Base-by-base conservation (phyloP, 352 stramenopile species). In the Pythium sukuiense region DNA sequence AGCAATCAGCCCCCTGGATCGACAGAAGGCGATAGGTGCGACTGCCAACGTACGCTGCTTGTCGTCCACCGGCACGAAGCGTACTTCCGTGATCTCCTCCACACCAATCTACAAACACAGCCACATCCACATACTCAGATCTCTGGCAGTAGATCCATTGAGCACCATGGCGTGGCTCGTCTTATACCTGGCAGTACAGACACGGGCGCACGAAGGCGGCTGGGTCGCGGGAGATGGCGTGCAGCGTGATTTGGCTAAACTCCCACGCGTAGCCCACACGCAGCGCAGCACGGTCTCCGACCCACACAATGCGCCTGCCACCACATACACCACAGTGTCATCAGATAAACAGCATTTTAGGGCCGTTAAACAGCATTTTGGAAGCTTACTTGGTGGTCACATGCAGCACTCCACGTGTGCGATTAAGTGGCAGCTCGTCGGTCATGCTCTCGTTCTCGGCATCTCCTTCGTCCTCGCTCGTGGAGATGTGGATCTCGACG, bases 181-280 rank as follows among this genome's bases (percentile, higher is more conserved):
- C 20, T 24, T 24, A 24, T 64, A 84, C 78, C 67, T 95, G 86
- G 69, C 86, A 95, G 68, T 95, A 95, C 49, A 95, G 67, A 63
- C 86, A 95, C 7, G 86, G 81, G 20, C 66, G 70, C 4, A 77
- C 76, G 65, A 93, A 95, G 16, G 82, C 82, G 9, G 41, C 63
- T 1, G 69, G 69, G 70, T 95, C 86, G 49, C 84, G 78, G 32
- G 84, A 92, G 58, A 95, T 91, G 32, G 86, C 86, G 57, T 95
- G 86, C 55, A 95, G 71, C 20, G 79, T 89, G 41, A 94, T 73
- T 11, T 70, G 63, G 41, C 67, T 81, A 66, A 89, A 89, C 54
- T 92, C 82, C 86, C 86, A 94, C 14, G 77, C 83, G 59, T 88
- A 92, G 33, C 86, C 86, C 1, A 91, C 76, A 39, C 69, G 73